phyloP scores from a whole-genome alignment of 148 eudicot species.

The Silene latifolia region DNA sequence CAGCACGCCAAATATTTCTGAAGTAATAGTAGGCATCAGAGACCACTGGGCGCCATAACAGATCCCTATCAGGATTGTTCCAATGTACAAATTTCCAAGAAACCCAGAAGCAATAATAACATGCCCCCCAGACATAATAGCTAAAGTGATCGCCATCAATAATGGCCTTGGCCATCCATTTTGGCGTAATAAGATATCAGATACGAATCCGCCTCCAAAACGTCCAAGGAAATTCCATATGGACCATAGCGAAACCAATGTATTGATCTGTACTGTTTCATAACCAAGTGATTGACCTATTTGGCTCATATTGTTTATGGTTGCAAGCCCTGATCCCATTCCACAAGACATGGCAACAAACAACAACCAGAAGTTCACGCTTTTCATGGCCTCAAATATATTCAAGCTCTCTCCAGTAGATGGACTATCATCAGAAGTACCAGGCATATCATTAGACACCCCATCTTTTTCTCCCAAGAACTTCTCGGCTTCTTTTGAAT shows the following conservation, averaged over 20 bases:
- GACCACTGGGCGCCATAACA: conserved; percentile 92
- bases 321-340: conserved; percentile 92
- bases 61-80: conserved; percentile 68
- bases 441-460: conserved; percentile 16
- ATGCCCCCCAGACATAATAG: conserved; percentile 68
- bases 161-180: conserved; percentile 70
- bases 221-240: conserved; percentile 97
- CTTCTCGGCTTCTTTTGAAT: conserved; percentile 17
- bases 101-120: conserved; percentile 69
- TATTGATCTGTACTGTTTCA: conserved; percentile 39
- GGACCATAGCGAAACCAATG: conserved; percentile 81
- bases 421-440: conserved; percentile 14
- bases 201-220: conserved; percentile 78
- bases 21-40: conserved; percentile 78
- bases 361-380: conserved; percentile 74
- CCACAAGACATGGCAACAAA: conserved; percentile 78
- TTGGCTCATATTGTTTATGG: conserved; percentile 87
- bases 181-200: conserved; percentile 57
- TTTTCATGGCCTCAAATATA: conserved; percentile 51
- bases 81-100: conserved; percentile 65
- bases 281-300: conserved; percentile 75
- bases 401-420: conserved; percentile 37
- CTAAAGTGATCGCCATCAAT: conserved; percentile 53
- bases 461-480: conserved; percentile 4
- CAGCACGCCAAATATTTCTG: conserved; percentile 71